Evolutionary conservation across 129 eudicot species (phyloP).

Genomic region (Centella asiatica): DNA sequence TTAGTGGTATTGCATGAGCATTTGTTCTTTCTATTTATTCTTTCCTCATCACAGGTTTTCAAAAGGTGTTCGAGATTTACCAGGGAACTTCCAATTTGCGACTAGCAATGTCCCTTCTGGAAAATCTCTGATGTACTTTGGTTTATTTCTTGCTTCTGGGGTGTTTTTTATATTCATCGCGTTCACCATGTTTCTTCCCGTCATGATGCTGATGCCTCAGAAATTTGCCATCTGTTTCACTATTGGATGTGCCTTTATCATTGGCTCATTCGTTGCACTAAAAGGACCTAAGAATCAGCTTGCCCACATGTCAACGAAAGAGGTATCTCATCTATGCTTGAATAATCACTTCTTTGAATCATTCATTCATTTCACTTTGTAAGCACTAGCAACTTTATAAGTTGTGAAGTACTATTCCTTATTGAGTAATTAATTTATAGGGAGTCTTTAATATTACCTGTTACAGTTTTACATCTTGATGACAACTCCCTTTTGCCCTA

Average conservation of each 20-base stretch:
- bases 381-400: no score
- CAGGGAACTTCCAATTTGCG: constrained; percentile 80
- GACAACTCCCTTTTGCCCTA: constrained; percentile 38
- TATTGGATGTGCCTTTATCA: constrained; percentile 45
- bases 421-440: no score
- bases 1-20: background rate
- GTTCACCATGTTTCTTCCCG: constrained; percentile 91
- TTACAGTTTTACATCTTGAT: no score
- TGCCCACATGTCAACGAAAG: constrained; percentile 82
- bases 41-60: constrained; percentile 46
- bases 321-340: constrained; percentile 39
- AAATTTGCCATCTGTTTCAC: constrained; percentile 12
- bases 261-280: constrained; percentile 88
- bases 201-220: constrained; percentile 87
- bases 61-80: constrained; percentile 76
- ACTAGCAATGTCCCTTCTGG: constrained; percentile 76
- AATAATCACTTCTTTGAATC: background rate
- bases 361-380: background rate
- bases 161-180: constrained; percentile 80
- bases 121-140: constrained; percentile 63
- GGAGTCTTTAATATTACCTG: no score
- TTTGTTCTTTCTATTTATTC: background rate
- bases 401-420: no score
- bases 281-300: constrained; percentile 89
- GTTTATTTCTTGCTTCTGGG: constrained; percentile 71